Evolutionary conservation across 352 stramenopile species (phyloP), one percentile per base, ranked within the genome.

Genomic region (Pythium diclinum): DNA sequence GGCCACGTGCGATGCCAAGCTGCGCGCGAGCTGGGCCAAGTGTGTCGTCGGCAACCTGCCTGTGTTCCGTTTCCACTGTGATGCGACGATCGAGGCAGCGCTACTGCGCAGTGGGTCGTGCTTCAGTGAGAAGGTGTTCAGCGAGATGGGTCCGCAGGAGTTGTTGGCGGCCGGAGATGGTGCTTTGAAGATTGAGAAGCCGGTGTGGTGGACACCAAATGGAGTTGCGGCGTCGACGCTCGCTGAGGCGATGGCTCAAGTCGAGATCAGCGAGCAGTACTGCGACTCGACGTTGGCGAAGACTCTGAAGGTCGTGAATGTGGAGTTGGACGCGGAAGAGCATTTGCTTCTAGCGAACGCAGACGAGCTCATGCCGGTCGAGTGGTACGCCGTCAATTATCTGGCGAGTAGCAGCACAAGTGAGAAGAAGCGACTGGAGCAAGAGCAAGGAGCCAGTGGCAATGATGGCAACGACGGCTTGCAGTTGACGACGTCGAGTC

Each of bases 311-410:
- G 84, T 91, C 3, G 61, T 83, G n/a, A 78, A 83, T 33, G 76
- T 78, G 25, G 87, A 95, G 62, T 54, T 95, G 33, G 80, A 92
- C 65, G 74, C 85, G 5, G 83, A 93, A 56, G 87, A 95, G 48
- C 87, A 95, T 62, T 70, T 95, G 30, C 71, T 95, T 42, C 62
- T 95, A 4, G 82, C 85, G 11, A 93, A 91, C 63, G 89, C 83
- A 9, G 87, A 95, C 64, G 87, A 95, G 25, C 65, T 95, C 13
- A 91, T 76, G 19, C 85, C 84, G 17, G 82, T 95, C 44, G 86
- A 95, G 68, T 95, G 86, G 86, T 93, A 92, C 48, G 84, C 86
- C 1, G 86, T 95, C 19, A 87, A 90, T 55, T 92, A 82, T 40
- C 75, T 95, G 0, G 77, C 93, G 28, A 65, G 58, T 1, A 65